Base-by-base conservation (phyloP, 805 yeast genomes). In the Metschnikowia drakensbergensis region DNA sequence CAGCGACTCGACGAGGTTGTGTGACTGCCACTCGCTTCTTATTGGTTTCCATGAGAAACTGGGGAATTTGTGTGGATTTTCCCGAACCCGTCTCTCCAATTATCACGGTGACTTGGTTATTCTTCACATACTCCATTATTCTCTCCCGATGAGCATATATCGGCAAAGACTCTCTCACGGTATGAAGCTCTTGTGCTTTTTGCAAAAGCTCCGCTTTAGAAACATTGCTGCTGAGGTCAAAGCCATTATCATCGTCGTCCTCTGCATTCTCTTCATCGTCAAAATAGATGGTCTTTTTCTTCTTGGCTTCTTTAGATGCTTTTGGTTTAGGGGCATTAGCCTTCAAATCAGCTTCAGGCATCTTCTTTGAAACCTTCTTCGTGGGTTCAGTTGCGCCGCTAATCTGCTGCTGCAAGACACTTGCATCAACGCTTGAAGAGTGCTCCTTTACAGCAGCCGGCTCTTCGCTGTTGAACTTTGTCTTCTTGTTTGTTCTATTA, bases 31-130 rank as follows among this genome's bases (percentile, higher is more conserved):
- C 83, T 26, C 77, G 73, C 51, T 80, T 81, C 17, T 67, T 65
- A 53, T 67, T 69, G 33, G 66, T 62, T 0, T 80, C 77, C 67
- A 87, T 79, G n/a, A 92, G 63, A 55, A 92, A 84, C 63, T 92
- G 98, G 0, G 99, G 98, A 41, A 92, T 83, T 69, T 92, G 99
- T 0, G 99, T 92, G 3, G 98, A 91, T 63, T 92, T 92, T 73
- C 98, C 98, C 6, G 96, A 88, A 67, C 99, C 99, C 0, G 99
- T 92, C 63, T 92, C 98, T 67, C 98, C 98, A 62, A 94, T 86
- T 17, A 92, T 74, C 1, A 92, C 81, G 0, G 91, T 82, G 4
- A 90, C 95, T 53, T 78, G 83, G 58, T 84, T 79, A 8, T 68
- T 51, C 3, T 67, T 49, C 2, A 92, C 61, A 52, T 81, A 79